Conservation (phyloP, 768 basidiomycete genomes). For the Hebeloma cylindrosporum region DNA sequence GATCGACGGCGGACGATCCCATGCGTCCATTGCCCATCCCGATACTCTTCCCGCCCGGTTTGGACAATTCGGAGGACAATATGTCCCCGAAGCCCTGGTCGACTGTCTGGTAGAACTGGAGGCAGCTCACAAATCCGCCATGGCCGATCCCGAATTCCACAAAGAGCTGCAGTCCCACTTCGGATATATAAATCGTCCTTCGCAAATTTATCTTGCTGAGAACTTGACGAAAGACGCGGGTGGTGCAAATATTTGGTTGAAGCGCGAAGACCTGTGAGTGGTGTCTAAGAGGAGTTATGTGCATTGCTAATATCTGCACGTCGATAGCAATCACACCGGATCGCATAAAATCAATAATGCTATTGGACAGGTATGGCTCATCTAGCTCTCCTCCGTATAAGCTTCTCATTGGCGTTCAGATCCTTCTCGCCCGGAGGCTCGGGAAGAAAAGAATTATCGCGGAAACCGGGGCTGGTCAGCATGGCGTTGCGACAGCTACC, state of each 20-base stretch:
- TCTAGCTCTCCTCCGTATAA: background rate
- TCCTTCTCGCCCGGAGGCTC: conserved; percentile 87
- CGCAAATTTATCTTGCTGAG: conserved; percentile 87
- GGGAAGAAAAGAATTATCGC: conserved; percentile 98
- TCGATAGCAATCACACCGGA: conserved; percentile 89
- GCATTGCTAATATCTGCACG: background rate
- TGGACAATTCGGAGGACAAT: conserved; percentile 95
- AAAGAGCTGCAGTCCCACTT: conserved; percentile 86
- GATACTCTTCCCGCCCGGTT: conserved; percentile 77
- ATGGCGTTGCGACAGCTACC: conserved; percentile 98
- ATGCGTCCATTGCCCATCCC: conserved; percentile 33
- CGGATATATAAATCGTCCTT: conserved; percentile 94
- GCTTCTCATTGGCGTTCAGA: conserved; percentile 43
- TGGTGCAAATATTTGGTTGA: conserved; percentile 97
- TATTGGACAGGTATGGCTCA: conserved; percentile 74
- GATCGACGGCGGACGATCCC: conserved; percentile 27
- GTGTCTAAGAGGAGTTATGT: background rate
- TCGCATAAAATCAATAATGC: conserved; percentile 99
- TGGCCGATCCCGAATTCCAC: conserved; percentile 88
- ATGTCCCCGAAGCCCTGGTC: conserved; percentile 95
- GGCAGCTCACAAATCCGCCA: conserved; percentile 83
- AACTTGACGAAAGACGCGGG: conserved; percentile 87
- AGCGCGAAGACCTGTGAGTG: conserved; percentile 88
- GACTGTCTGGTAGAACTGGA: conserved; percentile 91
- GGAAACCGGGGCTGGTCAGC: conserved; percentile 98